phyloP scores from a whole-genome alignment of 192 early-diverging fungal genomes.

The Linnemannia elongata region DNA sequence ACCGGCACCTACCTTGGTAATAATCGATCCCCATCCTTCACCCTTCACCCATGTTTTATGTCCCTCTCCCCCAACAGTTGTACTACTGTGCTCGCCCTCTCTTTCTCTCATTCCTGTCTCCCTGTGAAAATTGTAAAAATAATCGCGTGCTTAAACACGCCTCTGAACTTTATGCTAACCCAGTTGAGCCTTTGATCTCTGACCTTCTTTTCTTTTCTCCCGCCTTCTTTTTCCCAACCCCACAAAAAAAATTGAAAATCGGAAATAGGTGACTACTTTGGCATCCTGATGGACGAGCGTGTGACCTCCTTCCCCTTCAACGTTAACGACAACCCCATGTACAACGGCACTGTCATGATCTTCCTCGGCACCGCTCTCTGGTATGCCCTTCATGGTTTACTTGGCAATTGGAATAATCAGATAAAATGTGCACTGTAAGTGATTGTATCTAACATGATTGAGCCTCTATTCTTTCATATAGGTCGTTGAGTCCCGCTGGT shows the following conservation, averaged over 20 bases:
- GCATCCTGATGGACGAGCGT: slow-evolving; percentile 88
- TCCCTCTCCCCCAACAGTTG: neutral
- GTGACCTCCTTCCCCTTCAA: slow-evolving; percentile 95
- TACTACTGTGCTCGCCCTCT: neutral
- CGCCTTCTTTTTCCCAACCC: neutral
- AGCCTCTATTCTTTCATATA: slow-evolving; percentile 12
- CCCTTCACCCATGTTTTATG: neutral
- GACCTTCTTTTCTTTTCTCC: neutral
- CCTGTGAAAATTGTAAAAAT: neutral
- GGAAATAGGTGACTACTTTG: slow-evolving; percentile 91
- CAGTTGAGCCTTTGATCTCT: neutral
- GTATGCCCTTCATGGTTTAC: slow-evolving; percentile 54
- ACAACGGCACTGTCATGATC: slow-evolving; percentile 88
- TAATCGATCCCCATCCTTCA: no score
- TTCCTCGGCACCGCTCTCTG: slow-evolving; percentile 89
- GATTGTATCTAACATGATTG: neutral
- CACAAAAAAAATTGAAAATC: slow-evolving; percentile 10
- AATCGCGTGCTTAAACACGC: neutral
- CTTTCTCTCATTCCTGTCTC: neutral
- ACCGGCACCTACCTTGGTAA: slow-evolving; percentile 92
- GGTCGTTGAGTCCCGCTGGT: slow-evolving; percentile 79
- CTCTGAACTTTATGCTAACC: neutral
- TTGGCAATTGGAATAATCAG: neutral
- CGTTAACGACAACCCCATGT: slow-evolving; percentile 95
- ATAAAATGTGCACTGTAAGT: no score